phyloP scores from a whole-genome alignment of 495 filamentous ascomycete genomes.

The Neurospora hispaniola region DNA sequence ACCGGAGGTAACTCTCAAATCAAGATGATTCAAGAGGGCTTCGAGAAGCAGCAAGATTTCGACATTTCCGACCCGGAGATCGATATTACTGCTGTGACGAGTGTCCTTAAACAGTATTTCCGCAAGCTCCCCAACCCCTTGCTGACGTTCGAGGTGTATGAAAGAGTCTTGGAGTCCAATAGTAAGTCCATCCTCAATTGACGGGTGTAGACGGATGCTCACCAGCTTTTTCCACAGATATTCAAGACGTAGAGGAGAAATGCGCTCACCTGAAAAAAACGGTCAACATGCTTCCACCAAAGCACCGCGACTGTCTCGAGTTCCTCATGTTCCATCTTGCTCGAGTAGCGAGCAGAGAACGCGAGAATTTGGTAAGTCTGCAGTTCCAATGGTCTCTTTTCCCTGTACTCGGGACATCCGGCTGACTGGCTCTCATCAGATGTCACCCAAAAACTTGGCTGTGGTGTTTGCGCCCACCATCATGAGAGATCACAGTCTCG shows the following conservation, averaged over 20 bases:
- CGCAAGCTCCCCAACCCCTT: conserved; percentile 84
- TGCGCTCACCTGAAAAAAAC: conserved; percentile 57
- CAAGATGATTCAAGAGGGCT: conserved; percentile 78
- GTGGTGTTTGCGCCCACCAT: conserved; percentile 98
- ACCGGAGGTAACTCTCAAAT: conserved; percentile 82
- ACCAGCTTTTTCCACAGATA: conserved; percentile 17
- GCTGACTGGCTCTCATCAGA: conserved; percentile 34
- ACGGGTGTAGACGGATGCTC: neutral
- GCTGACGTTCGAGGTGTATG: conserved; percentile 88
- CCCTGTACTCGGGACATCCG: neutral
- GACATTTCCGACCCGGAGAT: conserved; percentile 90
- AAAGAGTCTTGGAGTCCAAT: conserved; percentile 70
- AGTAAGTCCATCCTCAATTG: conserved; percentile 27
- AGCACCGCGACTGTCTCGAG: conserved; percentile 81
- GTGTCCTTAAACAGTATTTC: conserved; percentile 95
- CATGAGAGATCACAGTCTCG: conserved; percentile 77
- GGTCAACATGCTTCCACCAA: conserved; percentile 64
- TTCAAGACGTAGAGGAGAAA: conserved; percentile 47
- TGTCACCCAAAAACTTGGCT: conserved; percentile 90
- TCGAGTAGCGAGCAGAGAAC: conserved; percentile 71
- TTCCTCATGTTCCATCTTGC: conserved; percentile 91
- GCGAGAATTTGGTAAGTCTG: conserved; percentile 58
- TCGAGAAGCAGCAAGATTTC: conserved; percentile 71
- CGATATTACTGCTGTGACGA: conserved; percentile 95
- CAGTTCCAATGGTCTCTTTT: neutral